phyloP scores from a whole-genome alignment of 1,284 basidiomycete species.

The Psilocybe mexicana region DNA sequence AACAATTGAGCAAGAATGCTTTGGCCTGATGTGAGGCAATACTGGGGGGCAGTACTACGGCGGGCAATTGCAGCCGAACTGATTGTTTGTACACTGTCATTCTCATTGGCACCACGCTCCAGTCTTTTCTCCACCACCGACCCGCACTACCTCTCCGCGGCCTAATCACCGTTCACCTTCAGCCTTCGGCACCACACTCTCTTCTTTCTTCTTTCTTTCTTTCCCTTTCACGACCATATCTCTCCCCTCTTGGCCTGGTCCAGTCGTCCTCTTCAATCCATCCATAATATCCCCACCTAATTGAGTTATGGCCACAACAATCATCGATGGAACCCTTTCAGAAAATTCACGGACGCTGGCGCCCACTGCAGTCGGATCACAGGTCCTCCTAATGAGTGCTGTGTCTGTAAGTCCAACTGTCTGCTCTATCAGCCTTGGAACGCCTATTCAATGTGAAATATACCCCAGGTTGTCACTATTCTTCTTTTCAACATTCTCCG shows the following conservation, averaged over 20 bases:
- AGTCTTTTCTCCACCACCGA: constrained; percentile 16
- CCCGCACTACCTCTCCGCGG: constrained; percentile 8
- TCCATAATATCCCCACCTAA: constrained; percentile 32
- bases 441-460: constrained; percentile 8
- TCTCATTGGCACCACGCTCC: not conserved
- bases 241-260: constrained; percentile 7
- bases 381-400: constrained; percentile 72
- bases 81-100: constrained; percentile 8
- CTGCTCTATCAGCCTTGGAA: not conserved
- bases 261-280: not conserved
- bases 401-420: constrained; percentile 57
- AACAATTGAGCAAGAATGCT: constrained; percentile 8
- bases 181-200: constrained; percentile 15
- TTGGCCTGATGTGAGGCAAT: not conserved
- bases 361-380: constrained; percentile 82
- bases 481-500: constrained; percentile 76
- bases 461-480: constrained; percentile 56
- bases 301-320: constrained; percentile 18
- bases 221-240: constrained; percentile 13
- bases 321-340: constrained; percentile 40
- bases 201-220: constrained; percentile 13
- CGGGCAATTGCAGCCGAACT: not conserved
- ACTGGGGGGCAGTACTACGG: constrained; percentile 2
- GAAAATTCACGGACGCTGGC: constrained; percentile 59
- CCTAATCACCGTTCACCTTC: constrained; percentile 12